Percentiles rank a stretch among this genome's conserved stretches.
Evolutionary conservation across 2,329 filamentous ascomycete genomes (phyloP).

Genomic region (Didymella segeticola): DNA sequence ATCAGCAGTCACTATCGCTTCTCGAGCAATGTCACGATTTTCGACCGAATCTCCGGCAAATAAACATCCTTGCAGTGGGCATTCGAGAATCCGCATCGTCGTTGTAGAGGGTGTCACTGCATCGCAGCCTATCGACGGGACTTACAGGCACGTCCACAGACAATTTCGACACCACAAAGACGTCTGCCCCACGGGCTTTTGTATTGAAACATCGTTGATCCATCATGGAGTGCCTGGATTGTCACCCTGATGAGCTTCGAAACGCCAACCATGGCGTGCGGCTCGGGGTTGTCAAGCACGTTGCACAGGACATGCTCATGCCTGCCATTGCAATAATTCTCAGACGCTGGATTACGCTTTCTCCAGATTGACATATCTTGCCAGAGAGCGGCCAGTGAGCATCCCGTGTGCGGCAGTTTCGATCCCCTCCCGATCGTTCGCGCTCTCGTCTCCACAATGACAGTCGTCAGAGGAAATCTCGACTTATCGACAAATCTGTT

Average conservation of each 20-base stretch:
- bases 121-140: neutral
- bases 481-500: constrained; percentile 5
- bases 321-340: constrained; percentile 12
- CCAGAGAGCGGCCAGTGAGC: neutral
- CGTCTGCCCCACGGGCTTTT: neutral
- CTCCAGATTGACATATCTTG: constrained; percentile 1
- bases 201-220: neutral
- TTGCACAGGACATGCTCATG: constrained; percentile 8
- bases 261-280: constrained; percentile 2
- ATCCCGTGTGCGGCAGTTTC: neutral
- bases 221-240: neutral
- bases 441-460: neutral
- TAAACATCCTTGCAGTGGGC: neutral
- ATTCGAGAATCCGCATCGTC: neutral
- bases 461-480: neutral
- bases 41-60: neutral
- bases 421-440: constrained; percentile 7
- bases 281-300: neutral
- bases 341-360: constrained; percentile 2
- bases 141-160: neutral
- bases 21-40: neutral
- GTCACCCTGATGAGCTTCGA: neutral
- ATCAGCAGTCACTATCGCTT: neutral
- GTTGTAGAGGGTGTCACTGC: neutral
- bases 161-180: neutral